Evolutionary conservation across 371 early-diverging fungal genomes (phyloP).

Genomic region (Mucor velutinosus): DNA sequence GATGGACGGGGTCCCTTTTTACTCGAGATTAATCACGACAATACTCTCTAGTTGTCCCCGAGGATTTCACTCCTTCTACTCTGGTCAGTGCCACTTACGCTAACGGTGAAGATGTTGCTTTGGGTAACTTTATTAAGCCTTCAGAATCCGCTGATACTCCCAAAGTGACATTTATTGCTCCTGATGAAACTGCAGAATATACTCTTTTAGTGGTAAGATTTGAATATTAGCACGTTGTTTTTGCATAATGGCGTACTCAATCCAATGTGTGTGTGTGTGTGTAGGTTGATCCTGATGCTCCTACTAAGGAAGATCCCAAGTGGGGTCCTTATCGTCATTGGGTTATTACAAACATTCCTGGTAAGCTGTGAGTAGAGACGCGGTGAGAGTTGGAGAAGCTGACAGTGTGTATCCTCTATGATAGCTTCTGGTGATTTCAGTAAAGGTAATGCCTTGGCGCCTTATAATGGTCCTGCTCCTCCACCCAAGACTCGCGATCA

Average conservation of each 20-base stretch:
- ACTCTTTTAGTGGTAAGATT: conserved; percentile 57
- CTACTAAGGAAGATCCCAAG: conserved; percentile 54
- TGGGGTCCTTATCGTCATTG: conserved; percentile 68
- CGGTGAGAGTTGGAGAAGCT: background rate
- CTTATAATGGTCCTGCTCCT: conserved; percentile 64
- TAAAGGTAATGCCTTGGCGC: conserved; percentile 29
- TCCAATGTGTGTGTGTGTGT: background rate
- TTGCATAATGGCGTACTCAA: background rate
- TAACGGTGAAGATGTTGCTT: conserved; percentile 44
- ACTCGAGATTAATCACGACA: background rate
- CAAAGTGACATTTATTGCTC: conserved; percentile 43
- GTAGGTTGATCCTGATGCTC: conserved; percentile 71
- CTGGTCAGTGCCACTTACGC: conserved; percentile 48
- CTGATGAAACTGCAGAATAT: conserved; percentile 46
- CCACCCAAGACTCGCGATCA: conserved; percentile 59
- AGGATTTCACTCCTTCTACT: conserved; percentile 42
- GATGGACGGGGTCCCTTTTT: background rate
- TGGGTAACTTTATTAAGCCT: conserved; percentile 53
- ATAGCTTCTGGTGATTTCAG: conserved; percentile 34
- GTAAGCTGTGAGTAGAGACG: conserved; percentile 6
- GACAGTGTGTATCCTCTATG: background rate
- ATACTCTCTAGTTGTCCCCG: conserved; percentile 22
- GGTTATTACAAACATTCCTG: conserved; percentile 60
- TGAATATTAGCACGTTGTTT: background rate
- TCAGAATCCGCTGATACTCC: conserved; percentile 41